phyloP scores from a whole-genome alignment of 2,329 filamentous ascomycete genomes.

The Rhexocercosporidium sp. region DNA sequence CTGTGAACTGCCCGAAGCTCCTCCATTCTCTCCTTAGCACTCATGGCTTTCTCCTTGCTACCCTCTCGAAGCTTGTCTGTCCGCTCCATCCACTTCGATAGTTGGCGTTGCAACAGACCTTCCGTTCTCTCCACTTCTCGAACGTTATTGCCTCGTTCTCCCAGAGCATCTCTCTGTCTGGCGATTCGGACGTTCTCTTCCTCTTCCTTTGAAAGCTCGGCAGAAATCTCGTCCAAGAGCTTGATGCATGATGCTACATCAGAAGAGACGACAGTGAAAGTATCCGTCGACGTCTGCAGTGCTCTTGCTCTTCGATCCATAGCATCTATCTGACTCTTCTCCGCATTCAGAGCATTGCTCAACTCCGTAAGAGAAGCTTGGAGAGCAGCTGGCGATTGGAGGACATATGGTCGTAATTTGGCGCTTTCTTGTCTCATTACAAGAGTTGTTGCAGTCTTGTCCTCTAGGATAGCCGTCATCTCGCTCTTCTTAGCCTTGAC shows the following conservation, averaged over 20 bases:
- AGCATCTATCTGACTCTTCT: slow-evolving; percentile 84
- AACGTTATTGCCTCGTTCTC: slow-evolving; percentile 86
- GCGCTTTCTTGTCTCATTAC: slow-evolving; percentile 81
- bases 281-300: slow-evolving; percentile 89
- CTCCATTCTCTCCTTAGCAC: slow-evolving; percentile 88
- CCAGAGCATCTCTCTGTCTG: slow-evolving; percentile 83
- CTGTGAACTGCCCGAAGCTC: slow-evolving; percentile 81
- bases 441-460: slow-evolving; percentile 72
- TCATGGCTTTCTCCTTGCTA: slow-evolving; percentile 79
- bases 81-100: slow-evolving; percentile 83
- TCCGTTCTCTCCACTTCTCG: slow-evolving; percentile 91
- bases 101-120: slow-evolving; percentile 79
- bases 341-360: slow-evolving; percentile 74
- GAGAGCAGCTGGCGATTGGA: slow-evolving; percentile 83
- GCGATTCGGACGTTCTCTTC: slow-evolving; percentile 83
- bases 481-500: slow-evolving; percentile 80
- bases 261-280: slow-evolving; percentile 80
- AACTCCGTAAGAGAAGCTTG: slow-evolving; percentile 84
- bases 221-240: slow-evolving; percentile 83
- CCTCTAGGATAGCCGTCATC: slow-evolving; percentile 73
- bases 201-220: slow-evolving; percentile 88
- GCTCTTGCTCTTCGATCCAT: slow-evolving; percentile 88
- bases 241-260: slow-evolving; percentile 91
- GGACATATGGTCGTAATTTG: slow-evolving; percentile 89
- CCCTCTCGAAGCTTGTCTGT: slow-evolving; percentile 84